A percentile compares a stretch with the other conserved stretches of the same genome.
phyloP scores from a whole-genome alignment of 495 filamentous ascomycete species.

The Penicillium arizonense region DNA sequence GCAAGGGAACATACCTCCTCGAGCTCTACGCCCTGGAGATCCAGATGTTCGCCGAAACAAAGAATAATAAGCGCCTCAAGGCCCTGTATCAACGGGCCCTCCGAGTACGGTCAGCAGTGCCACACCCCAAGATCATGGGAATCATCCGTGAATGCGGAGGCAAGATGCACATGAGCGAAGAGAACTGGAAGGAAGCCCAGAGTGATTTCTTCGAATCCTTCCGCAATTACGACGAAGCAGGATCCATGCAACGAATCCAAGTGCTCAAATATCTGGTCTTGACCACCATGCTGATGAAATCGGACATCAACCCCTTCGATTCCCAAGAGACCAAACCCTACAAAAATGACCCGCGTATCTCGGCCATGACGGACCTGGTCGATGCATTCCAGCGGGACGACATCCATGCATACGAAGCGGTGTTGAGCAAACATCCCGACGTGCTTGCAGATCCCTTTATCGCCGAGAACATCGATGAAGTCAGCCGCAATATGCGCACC shows the following conservation, averaged over 20 bases:
- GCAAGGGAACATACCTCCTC: slow-evolving; percentile 92
- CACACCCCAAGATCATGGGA: slow-evolving; percentile 98
- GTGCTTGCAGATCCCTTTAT: slow-evolving; percentile 93
- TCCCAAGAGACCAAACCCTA: slow-evolving; percentile 99
- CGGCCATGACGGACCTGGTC: slow-evolving; percentile 94
- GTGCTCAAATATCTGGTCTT: slow-evolving; percentile 96
- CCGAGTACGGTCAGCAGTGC: slow-evolving; percentile 88
- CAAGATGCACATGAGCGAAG: slow-evolving; percentile 99
- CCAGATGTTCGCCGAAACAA: slow-evolving; percentile 95
- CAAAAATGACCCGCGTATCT: slow-evolving; percentile 90
- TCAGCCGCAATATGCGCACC: slow-evolving; percentile 96
- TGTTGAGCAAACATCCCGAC: slow-evolving; percentile 85
- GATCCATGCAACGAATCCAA: slow-evolving; percentile 92
- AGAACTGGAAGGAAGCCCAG: slow-evolving; percentile 97
- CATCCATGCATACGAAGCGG: slow-evolving; percentile 84
- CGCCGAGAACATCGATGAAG: slow-evolving; percentile 98
- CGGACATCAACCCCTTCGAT: slow-evolving; percentile 99
- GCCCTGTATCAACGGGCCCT: slow-evolving; percentile 86
- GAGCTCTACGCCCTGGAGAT: slow-evolving; percentile 98
- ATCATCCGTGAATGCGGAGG: slow-evolving; percentile 98
- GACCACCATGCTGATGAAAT: slow-evolving; percentile 97
- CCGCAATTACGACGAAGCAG: slow-evolving; percentile 97
- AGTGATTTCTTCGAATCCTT: slow-evolving; percentile 99
- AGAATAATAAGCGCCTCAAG: slow-evolving; percentile 97
- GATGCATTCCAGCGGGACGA: slow-evolving; percentile 96